A percentile compares a stretch with the other conserved stretches of the same genome.
phyloP scores from a whole-genome alignment of 257 asterid species.

The Solanum boliviense region DNA sequence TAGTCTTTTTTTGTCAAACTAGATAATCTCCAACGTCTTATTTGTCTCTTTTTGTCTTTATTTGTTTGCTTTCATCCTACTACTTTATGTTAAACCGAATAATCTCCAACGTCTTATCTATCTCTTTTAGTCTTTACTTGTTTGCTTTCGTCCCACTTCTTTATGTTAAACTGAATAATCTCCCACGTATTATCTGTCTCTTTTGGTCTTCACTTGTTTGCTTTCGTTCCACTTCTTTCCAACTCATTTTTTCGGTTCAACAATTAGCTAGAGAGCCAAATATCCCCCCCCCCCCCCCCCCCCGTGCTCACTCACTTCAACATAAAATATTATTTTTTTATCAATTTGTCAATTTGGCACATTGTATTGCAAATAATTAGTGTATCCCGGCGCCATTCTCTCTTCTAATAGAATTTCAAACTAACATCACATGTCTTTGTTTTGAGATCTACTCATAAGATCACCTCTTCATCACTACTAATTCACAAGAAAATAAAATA shows the following conservation, averaged over 20 bases:
- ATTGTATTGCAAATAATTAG: not conserved
- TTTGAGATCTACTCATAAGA: not conserved
- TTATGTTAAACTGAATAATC: not conserved
- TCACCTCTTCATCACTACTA: not conserved
- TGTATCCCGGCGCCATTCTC: not conserved
- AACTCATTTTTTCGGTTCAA: not conserved
- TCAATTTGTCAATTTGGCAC: not conserved
- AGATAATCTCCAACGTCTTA: not conserved
- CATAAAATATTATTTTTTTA: not conserved
- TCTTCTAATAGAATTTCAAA: not conserved
- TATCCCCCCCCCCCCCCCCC: not conserved
- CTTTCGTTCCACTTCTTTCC: not conserved
- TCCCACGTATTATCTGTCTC: too few relatives aligned
- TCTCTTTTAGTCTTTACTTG: not conserved
- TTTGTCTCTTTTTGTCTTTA: not conserved
- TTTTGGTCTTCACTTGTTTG: not conserved
- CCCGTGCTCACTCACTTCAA: not conserved
- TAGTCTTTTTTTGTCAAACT: not conserved
- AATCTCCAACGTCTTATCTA: too few relatives aligned
- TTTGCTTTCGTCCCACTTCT: not conserved
- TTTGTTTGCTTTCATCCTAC: too few relatives aligned
- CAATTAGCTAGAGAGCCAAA: not conserved
- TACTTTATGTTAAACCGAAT: too few relatives aligned
- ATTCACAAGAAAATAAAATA: not conserved
- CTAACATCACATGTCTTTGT: not conserved